Evolutionary conservation across 2,329 filamentous ascomycete genomes (phyloP).

Genomic region (Penicillium sp.): DNA sequence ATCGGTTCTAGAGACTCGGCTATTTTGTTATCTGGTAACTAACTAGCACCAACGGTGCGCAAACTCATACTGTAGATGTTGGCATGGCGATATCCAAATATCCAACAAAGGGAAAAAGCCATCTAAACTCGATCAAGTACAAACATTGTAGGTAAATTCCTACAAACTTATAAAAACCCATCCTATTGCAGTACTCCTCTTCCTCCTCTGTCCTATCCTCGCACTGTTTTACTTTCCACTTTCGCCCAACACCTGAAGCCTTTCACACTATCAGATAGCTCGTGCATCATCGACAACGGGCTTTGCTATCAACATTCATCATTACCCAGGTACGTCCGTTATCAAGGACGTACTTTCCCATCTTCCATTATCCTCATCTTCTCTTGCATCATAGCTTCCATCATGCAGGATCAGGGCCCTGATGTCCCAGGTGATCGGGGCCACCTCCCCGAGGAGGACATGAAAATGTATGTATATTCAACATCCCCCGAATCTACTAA

Average conservation of each 20-base stretch:
- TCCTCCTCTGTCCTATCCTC: slow-evolving; percentile 2
- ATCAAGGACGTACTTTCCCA: not conserved
- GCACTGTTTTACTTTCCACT: not conserved
- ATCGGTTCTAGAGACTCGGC: not conserved
- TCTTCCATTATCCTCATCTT: not conserved
- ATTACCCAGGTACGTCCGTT: not conserved
- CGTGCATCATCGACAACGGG: not conserved
- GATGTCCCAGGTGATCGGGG: not conserved
- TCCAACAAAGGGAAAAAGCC: not conserved
- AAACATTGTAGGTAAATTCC: slow-evolving; percentile 1
- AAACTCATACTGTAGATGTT: not conserved
- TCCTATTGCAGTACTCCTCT: not conserved
- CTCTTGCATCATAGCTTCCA: not conserved
- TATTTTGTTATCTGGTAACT: not conserved
- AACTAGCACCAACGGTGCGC: not conserved
- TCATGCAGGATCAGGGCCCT: not conserved
- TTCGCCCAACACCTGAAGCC: not conserved
- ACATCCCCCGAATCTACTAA: not conserved
- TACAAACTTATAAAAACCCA: slow-evolving; percentile 3
- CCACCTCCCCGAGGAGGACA: not conserved
- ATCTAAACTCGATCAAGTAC: not conserved
- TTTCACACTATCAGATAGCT: not conserved
- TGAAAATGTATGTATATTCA: not conserved
- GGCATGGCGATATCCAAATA: not conserved
- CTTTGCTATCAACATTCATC: not conserved